Evolutionary conservation across 1,139 yeast genomes (phyloP).

Genomic region (Nakaseomyces bracarensis): DNA sequence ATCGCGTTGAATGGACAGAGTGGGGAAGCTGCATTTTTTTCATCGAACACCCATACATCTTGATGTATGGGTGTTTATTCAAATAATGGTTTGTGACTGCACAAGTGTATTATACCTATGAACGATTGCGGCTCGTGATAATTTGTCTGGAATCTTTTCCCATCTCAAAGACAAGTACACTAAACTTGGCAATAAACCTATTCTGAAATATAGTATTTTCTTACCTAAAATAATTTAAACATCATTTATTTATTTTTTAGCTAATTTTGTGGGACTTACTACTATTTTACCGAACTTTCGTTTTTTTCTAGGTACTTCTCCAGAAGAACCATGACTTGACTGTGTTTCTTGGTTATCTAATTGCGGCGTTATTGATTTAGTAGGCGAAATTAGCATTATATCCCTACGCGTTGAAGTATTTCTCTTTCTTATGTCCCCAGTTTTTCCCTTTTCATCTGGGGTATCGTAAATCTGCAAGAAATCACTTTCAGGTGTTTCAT

Average conservation of each 20-base stretch:
- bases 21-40: background rate
- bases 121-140: background rate
- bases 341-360: background rate
- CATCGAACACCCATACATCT: background rate
- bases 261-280: background rate
- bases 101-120: too few relatives aligned
- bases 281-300: conserved; percentile 2
- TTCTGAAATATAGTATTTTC: too few relatives aligned
- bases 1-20: too few relatives aligned
- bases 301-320: background rate
- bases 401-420: too few relatives aligned
- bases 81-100: background rate
- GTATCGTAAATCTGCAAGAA: background rate
- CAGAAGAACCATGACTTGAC: background rate
- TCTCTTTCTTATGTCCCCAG: too few relatives aligned
- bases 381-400: too few relatives aligned
- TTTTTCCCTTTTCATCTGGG: background rate
- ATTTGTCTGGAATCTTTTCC: background rate
- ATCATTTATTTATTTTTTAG: background rate
- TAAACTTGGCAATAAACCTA: too few relatives aligned
- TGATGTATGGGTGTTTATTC: background rate
- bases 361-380: too few relatives aligned
- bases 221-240: too few relatives aligned
- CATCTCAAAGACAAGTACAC: too few relatives aligned
- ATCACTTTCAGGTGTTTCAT: background rate